Evolutionary conservation across 352 stramenopile genomes (phyloP).

Genomic region (Globisporangium abappressorium): DNA sequence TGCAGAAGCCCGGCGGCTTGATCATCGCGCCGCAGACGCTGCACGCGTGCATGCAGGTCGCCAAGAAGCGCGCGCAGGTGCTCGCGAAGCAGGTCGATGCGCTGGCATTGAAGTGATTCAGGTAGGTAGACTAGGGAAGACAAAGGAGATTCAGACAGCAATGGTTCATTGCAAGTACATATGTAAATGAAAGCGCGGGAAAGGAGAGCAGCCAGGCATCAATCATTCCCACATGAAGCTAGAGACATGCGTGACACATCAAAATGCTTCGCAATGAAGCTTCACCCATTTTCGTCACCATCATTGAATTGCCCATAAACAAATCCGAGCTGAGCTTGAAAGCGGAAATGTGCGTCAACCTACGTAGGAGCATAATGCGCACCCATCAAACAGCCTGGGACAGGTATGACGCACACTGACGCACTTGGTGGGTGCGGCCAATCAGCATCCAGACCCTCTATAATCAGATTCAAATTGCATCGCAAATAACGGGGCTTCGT

Average conservation of each 20-base stretch:
- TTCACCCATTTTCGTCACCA: not conserved
- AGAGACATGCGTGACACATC: slow-evolving; percentile 3
- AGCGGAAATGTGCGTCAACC: not conserved
- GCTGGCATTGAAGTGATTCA: not conserved
- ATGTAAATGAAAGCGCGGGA: not conserved
- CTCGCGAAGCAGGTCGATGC: slow-evolving; percentile 43
- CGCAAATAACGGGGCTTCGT: not conserved
- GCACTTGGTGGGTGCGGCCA: not conserved
- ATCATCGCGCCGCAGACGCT: slow-evolving; percentile 48
- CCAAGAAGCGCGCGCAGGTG: slow-evolving; percentile 35
- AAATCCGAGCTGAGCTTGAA: not conserved
- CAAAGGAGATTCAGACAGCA: not conserved
- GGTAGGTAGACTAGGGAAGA: slow-evolving; percentile 4
- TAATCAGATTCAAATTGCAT: not conserved
- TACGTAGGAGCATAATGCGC: not conserved
- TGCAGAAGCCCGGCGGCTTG: slow-evolving; percentile 68
- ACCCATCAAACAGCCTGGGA: slow-evolving; percentile 11
- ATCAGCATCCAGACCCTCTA: slow-evolving; percentile 6
- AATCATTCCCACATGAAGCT: not conserved
- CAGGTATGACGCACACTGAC: not conserved
- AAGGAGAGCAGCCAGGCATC: not conserved
- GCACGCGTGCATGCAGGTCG: slow-evolving; percentile 61
- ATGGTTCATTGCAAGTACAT: not conserved
- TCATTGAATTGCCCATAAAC: not conserved
- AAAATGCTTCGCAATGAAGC: not conserved